Percentiles rank a stretch among this genome's conserved stretches.
These are phyloP conservation scores for Fraxinus latifolia DNA, from an alignment of 305 asterid species.

Conservation along the genomic window DNA sequence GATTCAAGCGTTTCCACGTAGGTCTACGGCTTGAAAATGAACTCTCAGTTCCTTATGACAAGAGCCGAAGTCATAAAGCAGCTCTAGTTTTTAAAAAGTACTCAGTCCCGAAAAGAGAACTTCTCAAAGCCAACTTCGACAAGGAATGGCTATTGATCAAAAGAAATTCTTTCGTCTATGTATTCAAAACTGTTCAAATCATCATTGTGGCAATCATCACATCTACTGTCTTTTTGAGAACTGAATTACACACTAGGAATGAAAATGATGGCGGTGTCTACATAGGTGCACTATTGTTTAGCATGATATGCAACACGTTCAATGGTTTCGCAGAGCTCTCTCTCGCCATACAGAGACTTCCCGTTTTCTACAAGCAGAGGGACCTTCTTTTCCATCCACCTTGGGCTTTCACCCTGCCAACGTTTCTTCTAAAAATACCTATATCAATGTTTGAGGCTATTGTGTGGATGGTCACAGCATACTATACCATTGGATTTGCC, in stretches of 20 bases:
- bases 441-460: conserved; percentile 26
- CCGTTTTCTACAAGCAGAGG: conserved; percentile 36
- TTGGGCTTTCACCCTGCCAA: conserved; percentile 41
- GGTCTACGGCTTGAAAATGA: conserved; percentile 26
- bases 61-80: conserved; percentile 20
- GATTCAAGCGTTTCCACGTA: conserved; percentile 28
- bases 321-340: conserved; percentile 36
- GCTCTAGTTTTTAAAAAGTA: conserved; percentile 28
- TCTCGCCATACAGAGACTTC: conserved; percentile 31
- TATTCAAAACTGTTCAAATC: conserved; percentile 26
- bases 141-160: conserved; percentile 36
- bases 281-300: conserved; percentile 32
- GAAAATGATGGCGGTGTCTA: conserved; percentile 32
- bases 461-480: conserved; percentile 30
- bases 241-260: conserved; percentile 17
- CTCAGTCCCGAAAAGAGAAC: conserved; percentile 20
- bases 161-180: conserved; percentile 28
- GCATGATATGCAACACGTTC: conserved; percentile 27
- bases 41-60: conserved; percentile 26
- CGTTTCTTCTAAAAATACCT: conserved; percentile 27
- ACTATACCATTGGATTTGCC: conserved; percentile 36
- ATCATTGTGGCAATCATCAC: conserved; percentile 30
- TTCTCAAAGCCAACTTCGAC: conserved; percentile 25
- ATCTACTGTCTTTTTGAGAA: conserved; percentile 34
- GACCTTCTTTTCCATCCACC: conserved; percentile 35